A percentile compares a stretch with the other conserved stretches of the same genome.
Conservation (phyloP, 106 monocot species). For the Narthecium ossifragum region DNA sequence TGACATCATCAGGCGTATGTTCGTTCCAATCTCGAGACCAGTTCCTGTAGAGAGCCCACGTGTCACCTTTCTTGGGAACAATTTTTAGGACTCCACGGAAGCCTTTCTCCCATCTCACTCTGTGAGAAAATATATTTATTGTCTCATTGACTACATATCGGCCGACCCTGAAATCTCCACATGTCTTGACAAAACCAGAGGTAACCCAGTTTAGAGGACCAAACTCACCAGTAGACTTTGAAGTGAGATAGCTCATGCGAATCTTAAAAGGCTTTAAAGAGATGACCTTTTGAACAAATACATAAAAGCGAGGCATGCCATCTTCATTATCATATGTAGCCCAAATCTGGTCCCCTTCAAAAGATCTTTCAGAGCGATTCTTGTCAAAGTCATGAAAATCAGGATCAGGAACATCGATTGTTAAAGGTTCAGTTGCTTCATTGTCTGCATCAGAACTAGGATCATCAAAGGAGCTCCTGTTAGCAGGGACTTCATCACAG, state of each 20-base stretch:
- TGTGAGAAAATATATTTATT: conserved; percentile 54
- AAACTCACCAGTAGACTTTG: conserved; percentile 48
- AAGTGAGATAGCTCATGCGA: conserved; percentile 44
- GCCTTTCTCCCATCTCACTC: conserved; percentile 47
- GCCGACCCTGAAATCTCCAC: conserved; percentile 48
- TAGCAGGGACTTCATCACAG: conserved; percentile 4
- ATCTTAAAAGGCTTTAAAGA: conserved; percentile 53
- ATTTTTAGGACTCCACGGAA: conserved; percentile 36
- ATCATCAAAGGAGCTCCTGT: conserved; percentile 2
- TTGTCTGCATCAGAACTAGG: conserved; percentile 14
- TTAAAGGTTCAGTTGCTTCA: conserved; percentile 8
- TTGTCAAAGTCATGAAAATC: conserved; percentile 74
- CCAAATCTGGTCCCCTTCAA: conserved; percentile 52
- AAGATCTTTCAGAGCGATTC: conserved; percentile 45
- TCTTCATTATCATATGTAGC: conserved; percentile 70
- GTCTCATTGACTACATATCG: conserved; percentile 35
- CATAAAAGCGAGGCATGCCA: conserved; percentile 69
- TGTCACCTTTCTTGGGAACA: conserved; percentile 42
- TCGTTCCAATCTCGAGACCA: conserved; percentile 58
- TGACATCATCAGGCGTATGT: conserved; percentile 44
- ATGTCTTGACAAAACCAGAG: conserved; percentile 55
- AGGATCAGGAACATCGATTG: conserved; percentile 64
- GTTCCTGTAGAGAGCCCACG: conserved; percentile 56
- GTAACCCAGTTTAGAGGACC: conserved; percentile 49
- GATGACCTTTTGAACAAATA: conserved; percentile 55